Conservation (phyloP, 2,329 filamentous ascomycete species). For the Colletotrichum theobromicola region DNA sequence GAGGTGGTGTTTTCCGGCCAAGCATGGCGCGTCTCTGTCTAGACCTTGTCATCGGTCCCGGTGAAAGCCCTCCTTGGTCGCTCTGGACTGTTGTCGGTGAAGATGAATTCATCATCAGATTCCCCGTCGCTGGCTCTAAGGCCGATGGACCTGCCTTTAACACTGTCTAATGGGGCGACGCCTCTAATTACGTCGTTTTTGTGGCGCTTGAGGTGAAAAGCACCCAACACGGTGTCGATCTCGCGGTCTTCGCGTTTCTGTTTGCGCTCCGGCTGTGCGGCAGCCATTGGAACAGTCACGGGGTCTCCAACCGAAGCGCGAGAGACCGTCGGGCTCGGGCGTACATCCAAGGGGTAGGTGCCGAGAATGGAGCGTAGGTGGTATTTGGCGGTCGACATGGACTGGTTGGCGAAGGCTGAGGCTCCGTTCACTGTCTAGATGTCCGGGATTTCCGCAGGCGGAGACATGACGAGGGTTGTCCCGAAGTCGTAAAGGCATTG, state of each 20-base stretch:
- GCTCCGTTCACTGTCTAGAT: background rate
- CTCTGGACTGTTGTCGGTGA: rapidly evolving
- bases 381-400: background rate
- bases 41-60: no score
- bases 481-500: background rate
- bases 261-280: background rate
- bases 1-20: no score
- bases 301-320: background rate
- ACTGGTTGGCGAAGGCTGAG: background rate
- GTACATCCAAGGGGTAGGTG: background rate
- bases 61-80: background rate
- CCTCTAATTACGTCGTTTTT: no score
- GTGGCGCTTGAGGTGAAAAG: background rate
- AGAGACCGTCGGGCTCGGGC: background rate
- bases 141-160: rapidly evolving
- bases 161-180: background rate
- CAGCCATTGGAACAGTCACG: background rate
- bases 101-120: rapidly evolving
- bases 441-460: background rate
- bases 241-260: background rate
- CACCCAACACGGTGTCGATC: background rate
- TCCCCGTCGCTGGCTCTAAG: background rate
- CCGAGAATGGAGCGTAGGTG: background rate
- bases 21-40: no score
- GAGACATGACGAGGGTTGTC: background rate